Percentiles rank a stretch among this genome's conserved stretches.
Conservation (phyloP, 1,284 basidiomycete genomes). For the Blastosporella zonata region DNA sequence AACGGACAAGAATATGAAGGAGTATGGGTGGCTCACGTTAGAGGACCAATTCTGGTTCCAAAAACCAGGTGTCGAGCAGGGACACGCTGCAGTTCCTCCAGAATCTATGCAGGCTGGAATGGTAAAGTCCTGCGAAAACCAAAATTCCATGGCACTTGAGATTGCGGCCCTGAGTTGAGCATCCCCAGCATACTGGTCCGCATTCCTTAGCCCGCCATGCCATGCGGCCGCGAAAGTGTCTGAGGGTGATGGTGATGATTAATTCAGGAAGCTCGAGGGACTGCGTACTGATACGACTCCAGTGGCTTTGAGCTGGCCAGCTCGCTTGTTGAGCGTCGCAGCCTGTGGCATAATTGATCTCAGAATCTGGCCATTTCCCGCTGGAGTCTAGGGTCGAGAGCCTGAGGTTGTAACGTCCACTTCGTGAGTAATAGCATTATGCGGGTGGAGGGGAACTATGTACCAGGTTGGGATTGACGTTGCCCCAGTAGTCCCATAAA, state of each 20-base stretch:
- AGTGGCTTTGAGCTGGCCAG: conserved; percentile 48
- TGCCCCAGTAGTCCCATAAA: conserved; percentile 16
- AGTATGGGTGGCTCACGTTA: conserved; percentile 33
- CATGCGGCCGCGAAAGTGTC: conserved; percentile 57
- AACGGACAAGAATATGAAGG: conserved; percentile 21
- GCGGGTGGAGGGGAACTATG: conserved; percentile 15
- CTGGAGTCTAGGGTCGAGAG: conserved; percentile 28
- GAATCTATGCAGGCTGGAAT: conserved; percentile 51
- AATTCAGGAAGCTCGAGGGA: neutral
- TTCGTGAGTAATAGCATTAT: conserved; percentile 18
- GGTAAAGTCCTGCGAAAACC: conserved; percentile 64
- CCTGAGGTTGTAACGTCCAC: conserved; percentile 19
- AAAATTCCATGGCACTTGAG: conserved; percentile 58
- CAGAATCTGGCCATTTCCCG: conserved; percentile 37
- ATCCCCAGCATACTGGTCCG: conserved; percentile 41
- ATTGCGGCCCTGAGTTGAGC: conserved; percentile 40
- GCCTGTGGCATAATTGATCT: conserved; percentile 37
- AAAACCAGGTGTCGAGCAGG: conserved; percentile 51
- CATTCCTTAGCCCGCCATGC: conserved; percentile 47
- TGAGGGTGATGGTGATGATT: conserved; percentile 17
- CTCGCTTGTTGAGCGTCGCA: conserved; percentile 34
- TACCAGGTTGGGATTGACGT: conserved; percentile 16
- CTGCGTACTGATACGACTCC: conserved; percentile 53
- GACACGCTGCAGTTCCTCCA: conserved; percentile 50
- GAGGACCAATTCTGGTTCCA: conserved; percentile 62